Conservation (phyloP, 1,139 yeast species). For the Tardiomyces digboiensis region DNA sequence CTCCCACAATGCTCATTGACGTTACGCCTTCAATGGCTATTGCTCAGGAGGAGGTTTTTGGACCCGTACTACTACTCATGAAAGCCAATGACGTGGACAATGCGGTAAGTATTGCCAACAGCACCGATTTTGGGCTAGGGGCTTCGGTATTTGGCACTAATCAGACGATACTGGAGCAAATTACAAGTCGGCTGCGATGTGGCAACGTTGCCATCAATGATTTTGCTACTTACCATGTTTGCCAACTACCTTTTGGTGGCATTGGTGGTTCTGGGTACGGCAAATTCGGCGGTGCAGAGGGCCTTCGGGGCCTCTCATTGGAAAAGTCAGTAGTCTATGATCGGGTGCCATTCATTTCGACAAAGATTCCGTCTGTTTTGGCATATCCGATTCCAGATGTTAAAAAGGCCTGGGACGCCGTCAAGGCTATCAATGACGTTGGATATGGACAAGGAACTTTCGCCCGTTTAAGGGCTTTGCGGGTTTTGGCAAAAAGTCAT, state of each 20-base stretch:
- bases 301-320: constrained; percentile 77
- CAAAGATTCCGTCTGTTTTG: constrained; percentile 79
- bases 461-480: constrained; percentile 49
- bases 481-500: constrained; percentile 36
- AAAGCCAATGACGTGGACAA: constrained; percentile 56
- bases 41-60: constrained; percentile 88
- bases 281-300: constrained; percentile 96
- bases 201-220: constrained; percentile 97
- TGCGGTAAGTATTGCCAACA: constrained; percentile 73
- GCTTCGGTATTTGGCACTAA: constrained; percentile 76
- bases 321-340: constrained; percentile 86
- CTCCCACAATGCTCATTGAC: constrained; percentile 78
- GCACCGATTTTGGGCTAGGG: constrained; percentile 87
- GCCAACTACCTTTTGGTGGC: constrained; percentile 97
- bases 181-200: constrained; percentile 55
- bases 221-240: constrained; percentile 91
- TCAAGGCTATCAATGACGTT: constrained; percentile 71
- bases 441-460: constrained; percentile 69
- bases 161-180: constrained; percentile 41
- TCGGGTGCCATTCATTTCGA: constrained; percentile 55
- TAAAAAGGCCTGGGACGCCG: constrained; percentile 81
- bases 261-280: constrained; percentile 90
- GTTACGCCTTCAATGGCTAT: constrained; percentile 71
- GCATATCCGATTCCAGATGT: constrained; percentile 87
- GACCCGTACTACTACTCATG: constrained; percentile 77